Evolutionary conservation across 495 filamentous ascomycete species (phyloP).

Genomic region (Hyaloscypha variabilis): DNA sequence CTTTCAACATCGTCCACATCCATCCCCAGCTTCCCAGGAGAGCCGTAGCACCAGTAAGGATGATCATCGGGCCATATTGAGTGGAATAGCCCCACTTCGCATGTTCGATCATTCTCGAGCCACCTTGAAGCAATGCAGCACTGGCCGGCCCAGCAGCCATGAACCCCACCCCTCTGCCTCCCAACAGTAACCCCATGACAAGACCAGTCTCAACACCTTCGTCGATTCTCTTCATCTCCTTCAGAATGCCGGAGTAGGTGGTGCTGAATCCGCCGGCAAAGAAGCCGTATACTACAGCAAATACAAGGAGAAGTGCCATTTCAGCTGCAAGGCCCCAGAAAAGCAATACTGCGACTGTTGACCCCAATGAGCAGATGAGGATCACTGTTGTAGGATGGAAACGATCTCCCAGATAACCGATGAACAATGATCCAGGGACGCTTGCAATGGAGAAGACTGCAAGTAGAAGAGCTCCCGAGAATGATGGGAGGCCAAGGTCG

Average conservation of each 20-base stretch:
- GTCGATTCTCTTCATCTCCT: constrained; percentile 41
- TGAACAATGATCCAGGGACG: constrained; percentile 58
- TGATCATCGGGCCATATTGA: constrained; percentile 55
- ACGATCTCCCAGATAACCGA: constrained; percentile 62
- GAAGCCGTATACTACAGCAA: constrained; percentile 67
- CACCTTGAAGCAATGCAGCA: constrained; percentile 48
- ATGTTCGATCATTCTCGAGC: constrained; percentile 37
- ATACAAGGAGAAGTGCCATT: constrained; percentile 60
- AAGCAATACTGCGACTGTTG: constrained; percentile 58
- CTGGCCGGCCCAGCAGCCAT: constrained; percentile 63
- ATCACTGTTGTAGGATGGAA: constrained; percentile 62
- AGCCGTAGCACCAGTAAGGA: constrained; percentile 56
- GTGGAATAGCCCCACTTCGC: constrained; percentile 44
- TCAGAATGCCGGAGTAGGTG: constrained; percentile 65
- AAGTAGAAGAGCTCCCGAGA: constrained; percentile 48
- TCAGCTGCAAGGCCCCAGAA: constrained; percentile 66
- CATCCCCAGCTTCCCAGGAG: constrained; percentile 46
- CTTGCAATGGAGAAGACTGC: constrained; percentile 60
- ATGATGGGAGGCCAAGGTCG: constrained; percentile 32
- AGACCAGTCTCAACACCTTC: constrained; percentile 51
- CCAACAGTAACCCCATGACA: constrained; percentile 46
- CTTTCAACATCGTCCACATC: constrained; percentile 26
- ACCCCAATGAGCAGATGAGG: constrained; percentile 58
- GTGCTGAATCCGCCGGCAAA: constrained; percentile 66
- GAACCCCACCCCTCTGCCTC: constrained; percentile 69